Conservation (phyloP, 805 yeast genomes). For the Candida argentea region DNA sequence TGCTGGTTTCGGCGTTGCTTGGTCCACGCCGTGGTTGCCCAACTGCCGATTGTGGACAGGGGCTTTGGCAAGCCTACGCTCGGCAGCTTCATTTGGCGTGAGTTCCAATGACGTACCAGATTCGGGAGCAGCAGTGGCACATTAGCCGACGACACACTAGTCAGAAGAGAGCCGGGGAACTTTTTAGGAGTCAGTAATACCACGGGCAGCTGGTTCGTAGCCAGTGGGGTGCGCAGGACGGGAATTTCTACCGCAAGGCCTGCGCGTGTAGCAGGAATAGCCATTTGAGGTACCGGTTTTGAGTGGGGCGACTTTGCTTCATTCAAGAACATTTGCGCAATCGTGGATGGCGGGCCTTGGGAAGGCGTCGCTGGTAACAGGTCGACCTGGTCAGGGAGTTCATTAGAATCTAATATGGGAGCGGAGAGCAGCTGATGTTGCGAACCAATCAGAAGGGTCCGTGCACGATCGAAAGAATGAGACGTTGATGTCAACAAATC, state of each 20-base stretch:
- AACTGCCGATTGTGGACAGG: constrained; percentile 7
- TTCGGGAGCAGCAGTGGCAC: neutral
- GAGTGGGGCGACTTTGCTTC: constrained; percentile 7
- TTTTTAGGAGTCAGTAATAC: neutral
- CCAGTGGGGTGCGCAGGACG: constrained; percentile 2
- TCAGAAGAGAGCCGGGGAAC: neutral
- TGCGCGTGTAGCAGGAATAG: constrained; percentile 71
- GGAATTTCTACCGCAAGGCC: constrained; percentile 77
- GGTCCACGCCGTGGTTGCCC: constrained; percentile 10
- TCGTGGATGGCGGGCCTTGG: neutral
- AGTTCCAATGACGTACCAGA: too few species aligned
- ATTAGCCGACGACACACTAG: neutral
- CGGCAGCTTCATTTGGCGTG: too few species aligned
- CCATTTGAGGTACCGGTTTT: constrained; percentile 40
- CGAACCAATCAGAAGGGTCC: constrained; percentile 20
- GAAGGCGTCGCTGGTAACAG: constrained; percentile 1
- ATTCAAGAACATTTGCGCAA: neutral
- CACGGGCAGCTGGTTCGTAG: constrained; percentile 14
- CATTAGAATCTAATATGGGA: constrained; percentile 5
- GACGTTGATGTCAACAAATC: constrained; percentile 13
- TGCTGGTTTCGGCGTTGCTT: too few species aligned
- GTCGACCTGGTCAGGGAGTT: constrained; percentile 2
- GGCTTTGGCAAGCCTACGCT: constrained; percentile 4
- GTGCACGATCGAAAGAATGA: constrained; percentile 18
- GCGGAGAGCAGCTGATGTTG: constrained; percentile 8